Conservation (phyloP, 129 eudicot genomes). For the Tagetes patula region DNA sequence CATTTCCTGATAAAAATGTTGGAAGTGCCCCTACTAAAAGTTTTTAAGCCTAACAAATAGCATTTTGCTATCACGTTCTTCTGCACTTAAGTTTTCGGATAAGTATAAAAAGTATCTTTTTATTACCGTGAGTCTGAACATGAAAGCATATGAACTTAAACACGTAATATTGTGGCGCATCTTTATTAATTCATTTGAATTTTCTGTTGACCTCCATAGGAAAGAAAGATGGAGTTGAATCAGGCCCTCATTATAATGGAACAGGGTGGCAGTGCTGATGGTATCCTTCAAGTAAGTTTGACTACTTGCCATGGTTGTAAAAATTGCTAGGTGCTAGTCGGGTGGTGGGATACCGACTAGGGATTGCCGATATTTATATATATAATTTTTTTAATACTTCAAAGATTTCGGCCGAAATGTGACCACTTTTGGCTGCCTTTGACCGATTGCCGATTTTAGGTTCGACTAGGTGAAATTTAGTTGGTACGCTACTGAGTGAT, state of each 20-base stretch:
- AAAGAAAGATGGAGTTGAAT: constrained; percentile 81
- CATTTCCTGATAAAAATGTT: background rate
- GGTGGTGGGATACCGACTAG: too few relatives aligned
- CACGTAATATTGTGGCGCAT: background rate
- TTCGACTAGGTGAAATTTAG: too few relatives aligned
- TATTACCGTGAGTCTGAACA: constrained; percentile 4
- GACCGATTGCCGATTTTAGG: too few relatives aligned
- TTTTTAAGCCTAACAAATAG: constrained; percentile 17
- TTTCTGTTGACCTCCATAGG: constrained; percentile 46
- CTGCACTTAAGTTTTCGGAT: background rate
- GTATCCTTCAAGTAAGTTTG: constrained; percentile 85
- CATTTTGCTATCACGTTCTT: constrained; percentile 15
- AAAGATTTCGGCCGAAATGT: too few relatives aligned
- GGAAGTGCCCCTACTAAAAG: constrained; percentile 4
- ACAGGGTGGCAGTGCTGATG: constrained; percentile 98
- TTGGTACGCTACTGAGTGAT: too few relatives aligned
- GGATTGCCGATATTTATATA: too few relatives aligned
- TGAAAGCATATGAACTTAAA: background rate
- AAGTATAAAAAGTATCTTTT: background rate
- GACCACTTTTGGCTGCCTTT: too few relatives aligned
- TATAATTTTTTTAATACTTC: too few relatives aligned
- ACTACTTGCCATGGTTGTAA: background rate
- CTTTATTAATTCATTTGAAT: constrained; percentile 21
- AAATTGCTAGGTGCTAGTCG: too few relatives aligned
- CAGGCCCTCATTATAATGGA: constrained; percentile 92